Base-by-base conservation (phyloP, 2,329 filamentous ascomycete genomes). In the Fusarium cyanostomum region DNA sequence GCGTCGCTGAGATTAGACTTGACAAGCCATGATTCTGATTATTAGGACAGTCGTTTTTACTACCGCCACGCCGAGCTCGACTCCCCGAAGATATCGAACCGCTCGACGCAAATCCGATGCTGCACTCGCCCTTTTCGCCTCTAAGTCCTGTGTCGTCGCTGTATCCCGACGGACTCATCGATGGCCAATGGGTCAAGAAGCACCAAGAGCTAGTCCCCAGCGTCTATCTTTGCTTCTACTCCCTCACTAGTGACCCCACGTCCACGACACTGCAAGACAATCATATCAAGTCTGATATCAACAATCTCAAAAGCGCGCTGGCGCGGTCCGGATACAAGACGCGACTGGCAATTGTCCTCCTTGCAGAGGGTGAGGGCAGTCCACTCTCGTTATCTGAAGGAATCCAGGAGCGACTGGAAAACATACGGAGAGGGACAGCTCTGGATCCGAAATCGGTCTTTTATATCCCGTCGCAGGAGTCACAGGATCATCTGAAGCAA, bases 91-190 rank as follows among this genome's bases (percentile, higher is more conserved):
- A 83, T 52, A 77, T 83, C 69, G 82, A 84, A 46, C 71, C 77
- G 4, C 78, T 82, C 50, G 75, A 78, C 33, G 74, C 80, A 21
- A 77, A 81, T 15, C 79, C 83, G 57, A 80, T 88, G n/a, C 80
- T 97, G 5, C 94, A 98, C 76, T 98, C 95, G 11, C 92, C 94
- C 2, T 88, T 97, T 66, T 98, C 95, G 3, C 95, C 94, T 1
- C 82, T 98, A 27, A 95, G 91, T 34, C 93, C 94, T 4, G 85
- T 84, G 8, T 97, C 94, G 8, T 82, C 87, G 3, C 84, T 96
- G 3, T 98, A 95, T 73, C 94, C 94, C 8, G 95, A 98, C 77
- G 95, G 94, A 5, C 81, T 97, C 56, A 87, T 97, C 74, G 88
- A 93, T 59, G 84, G 89, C 16, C 78, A 86, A 59, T 99, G 94